These are phyloP conservation scores for Lathyrus aphaca DNA, from an alignment of 306 rosid species.

Conservation along the genomic window DNA sequence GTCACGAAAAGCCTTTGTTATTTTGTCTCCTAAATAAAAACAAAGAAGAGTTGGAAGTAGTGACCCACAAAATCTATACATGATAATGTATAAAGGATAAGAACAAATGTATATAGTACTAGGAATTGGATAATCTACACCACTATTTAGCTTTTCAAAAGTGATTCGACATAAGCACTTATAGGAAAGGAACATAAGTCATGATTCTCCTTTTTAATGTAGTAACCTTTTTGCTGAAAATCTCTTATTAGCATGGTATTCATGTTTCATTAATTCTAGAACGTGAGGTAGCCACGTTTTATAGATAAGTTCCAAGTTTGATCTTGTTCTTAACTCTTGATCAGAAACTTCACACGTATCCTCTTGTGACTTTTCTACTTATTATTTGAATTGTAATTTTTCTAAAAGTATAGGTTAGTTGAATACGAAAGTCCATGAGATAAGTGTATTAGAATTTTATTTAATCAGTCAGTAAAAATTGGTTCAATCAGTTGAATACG, in stretches of 20 bases:
- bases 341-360: conserved; percentile 25
- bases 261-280: conserved; percentile 27
- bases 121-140: conserved; percentile 18
- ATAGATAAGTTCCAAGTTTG: conserved; percentile 32
- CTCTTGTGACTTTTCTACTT: neutral
- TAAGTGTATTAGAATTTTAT: too few species aligned
- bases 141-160: conserved; percentile 21
- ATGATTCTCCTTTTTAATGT: neutral
- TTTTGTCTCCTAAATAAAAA: conserved; percentile 7
- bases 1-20: conserved; percentile 22
- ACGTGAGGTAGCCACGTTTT: conserved; percentile 19
- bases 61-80: conserved; percentile 24
- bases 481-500: too few species aligned
- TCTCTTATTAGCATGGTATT: conserved; percentile 7
- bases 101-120: conserved; percentile 4
- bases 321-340: conserved; percentile 19
- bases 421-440: too few species aligned
- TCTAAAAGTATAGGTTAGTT: neutral
- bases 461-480: too few species aligned
- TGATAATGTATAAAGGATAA: conserved; percentile 13
- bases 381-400: neutral
- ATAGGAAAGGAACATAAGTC: conserved; percentile 20
- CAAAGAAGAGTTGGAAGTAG: conserved; percentile 13
- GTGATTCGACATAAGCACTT: conserved; percentile 12
- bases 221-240: neutral